Conservation (phyloP, 108 stramenopile species). For the Cyclostephanos tholiformis region DNA sequence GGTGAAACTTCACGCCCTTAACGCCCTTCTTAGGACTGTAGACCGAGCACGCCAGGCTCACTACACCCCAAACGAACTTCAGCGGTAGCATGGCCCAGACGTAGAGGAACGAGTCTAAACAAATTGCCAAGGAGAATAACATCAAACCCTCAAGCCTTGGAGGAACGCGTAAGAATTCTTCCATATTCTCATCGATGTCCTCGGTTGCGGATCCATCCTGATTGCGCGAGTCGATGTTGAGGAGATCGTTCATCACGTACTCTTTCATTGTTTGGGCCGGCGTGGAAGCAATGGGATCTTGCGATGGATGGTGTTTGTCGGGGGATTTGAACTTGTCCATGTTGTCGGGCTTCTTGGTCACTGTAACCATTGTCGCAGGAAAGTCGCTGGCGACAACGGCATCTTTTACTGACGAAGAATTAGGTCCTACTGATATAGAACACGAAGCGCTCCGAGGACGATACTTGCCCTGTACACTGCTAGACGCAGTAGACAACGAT, state of each 20-base stretch:
- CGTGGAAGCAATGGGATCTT: constrained; percentile 10
- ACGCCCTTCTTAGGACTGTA: constrained; percentile 31
- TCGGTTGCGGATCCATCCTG: constrained; percentile 56
- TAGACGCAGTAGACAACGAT: not conserved
- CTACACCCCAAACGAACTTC: constrained; percentile 69
- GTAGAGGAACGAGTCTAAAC: constrained; percentile 94
- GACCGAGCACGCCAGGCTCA: constrained; percentile 45
- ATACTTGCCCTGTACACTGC: constrained; percentile 1
- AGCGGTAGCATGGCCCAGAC: constrained; percentile 90
- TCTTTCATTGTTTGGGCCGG: constrained; percentile 39
- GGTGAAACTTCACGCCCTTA: constrained; percentile 38
- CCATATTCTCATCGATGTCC: constrained; percentile 86
- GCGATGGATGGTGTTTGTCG: constrained; percentile 20
- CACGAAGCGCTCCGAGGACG: constrained; percentile 15
- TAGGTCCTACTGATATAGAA: constrained; percentile 2
- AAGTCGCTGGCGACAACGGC: constrained; percentile 2
- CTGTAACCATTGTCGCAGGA: not conserved
- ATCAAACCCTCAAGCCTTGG: constrained; percentile 85
- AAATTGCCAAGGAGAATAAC: constrained; percentile 88
- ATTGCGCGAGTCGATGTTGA: constrained; percentile 50
- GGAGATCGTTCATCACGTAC: constrained; percentile 49
- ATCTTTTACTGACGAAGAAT: not conserved
- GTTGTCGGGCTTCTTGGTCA: not conserved
- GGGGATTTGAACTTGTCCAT: constrained; percentile 1
- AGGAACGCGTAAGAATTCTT: constrained; percentile 95